Evolutionary conservation across 495 filamentous ascomycete species (phyloP), one percentile per base, ranked within the genome.

Genomic region (Geopyxis carbonaria): DNA sequence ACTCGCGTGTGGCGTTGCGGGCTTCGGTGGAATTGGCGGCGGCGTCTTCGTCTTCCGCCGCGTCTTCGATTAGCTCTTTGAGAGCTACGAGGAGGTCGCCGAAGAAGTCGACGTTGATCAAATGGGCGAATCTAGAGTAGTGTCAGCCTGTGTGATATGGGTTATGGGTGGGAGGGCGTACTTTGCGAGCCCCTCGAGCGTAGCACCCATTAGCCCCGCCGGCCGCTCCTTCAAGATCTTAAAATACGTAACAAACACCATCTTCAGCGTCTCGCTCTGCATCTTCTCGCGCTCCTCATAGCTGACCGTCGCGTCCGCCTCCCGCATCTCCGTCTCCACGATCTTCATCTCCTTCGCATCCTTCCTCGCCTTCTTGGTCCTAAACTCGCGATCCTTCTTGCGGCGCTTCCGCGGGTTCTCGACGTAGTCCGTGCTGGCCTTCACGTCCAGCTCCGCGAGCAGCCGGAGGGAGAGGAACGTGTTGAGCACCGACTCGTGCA

Each of bases 61-160:
- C 62, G 11, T 63, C 73, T 35, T 75, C 73, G 46, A 94, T 86
- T 9, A 97, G 67, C 40, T 94, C 91, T 56, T 89, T 89, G 20
- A 97, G 64, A 5, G 82, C 85, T 53, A 94, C 91, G 14, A 97
- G 73, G 24, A 97, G 63, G 57, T 94, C 89, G 15, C 89, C 89
- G 57, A 97, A 97, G 65, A 95, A 93, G 54, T 95, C 77, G 52
- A 94, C 79, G 62, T 97, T 97, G 64, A 97, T 94, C 13, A 97
- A 65, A 55, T 93, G 89, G 13, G 85, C 75, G 58, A 93, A 95
- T 57, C 66, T 66, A 11, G 19, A 28, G 10, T 6, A 39, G 13
- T 27, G 14, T 51, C 42, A 51, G 29, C 23, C n/a, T 14, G 18
- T 27, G 15, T 15, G 14, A 14, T 14, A 9, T 8, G 15, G 23